Conservation (phyloP, 305 asterid genomes). For the Caryopteris hybrid region DNA sequence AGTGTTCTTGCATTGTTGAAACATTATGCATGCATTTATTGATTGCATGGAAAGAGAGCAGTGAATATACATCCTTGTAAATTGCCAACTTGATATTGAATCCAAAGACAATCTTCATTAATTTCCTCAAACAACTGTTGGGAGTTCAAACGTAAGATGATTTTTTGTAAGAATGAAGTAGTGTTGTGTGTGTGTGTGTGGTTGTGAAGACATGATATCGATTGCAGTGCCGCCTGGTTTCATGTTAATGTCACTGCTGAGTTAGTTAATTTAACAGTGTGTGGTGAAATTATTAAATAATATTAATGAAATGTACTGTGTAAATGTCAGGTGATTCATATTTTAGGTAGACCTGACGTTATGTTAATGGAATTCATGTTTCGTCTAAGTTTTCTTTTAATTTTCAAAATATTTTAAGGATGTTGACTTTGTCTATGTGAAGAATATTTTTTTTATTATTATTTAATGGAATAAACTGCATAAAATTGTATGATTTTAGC, state of each 20-base stretch:
- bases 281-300: too few relatives aligned
- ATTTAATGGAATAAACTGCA: too few relatives aligned
- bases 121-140: not conserved
- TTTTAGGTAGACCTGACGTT: not conserved
- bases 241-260: not conserved
- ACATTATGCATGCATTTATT: slow-evolving; percentile 6
- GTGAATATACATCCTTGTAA: not conserved
- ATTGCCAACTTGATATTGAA: slow-evolving; percentile 7
- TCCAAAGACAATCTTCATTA: not conserved
- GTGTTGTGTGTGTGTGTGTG: not conserved
- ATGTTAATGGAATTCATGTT: too few relatives aligned
- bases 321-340: not conserved
- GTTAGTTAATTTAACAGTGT: not conserved
- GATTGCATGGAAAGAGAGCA: not conserved
- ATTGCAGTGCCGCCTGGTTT: not conserved
- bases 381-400: too few relatives aligned
- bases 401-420: too few relatives aligned
- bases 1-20: too few relatives aligned
- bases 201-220: not conserved
- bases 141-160: not conserved
- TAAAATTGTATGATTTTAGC: too few relatives aligned
- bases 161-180: not conserved
- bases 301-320: not conserved
- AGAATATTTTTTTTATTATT: too few relatives aligned
- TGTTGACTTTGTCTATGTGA: too few relatives aligned